Evolutionary conservation across 163 green algal species (phyloP), one percentile per base, ranked within the genome.

Genomic region (Trebouxiophyceae sp.): DNA sequence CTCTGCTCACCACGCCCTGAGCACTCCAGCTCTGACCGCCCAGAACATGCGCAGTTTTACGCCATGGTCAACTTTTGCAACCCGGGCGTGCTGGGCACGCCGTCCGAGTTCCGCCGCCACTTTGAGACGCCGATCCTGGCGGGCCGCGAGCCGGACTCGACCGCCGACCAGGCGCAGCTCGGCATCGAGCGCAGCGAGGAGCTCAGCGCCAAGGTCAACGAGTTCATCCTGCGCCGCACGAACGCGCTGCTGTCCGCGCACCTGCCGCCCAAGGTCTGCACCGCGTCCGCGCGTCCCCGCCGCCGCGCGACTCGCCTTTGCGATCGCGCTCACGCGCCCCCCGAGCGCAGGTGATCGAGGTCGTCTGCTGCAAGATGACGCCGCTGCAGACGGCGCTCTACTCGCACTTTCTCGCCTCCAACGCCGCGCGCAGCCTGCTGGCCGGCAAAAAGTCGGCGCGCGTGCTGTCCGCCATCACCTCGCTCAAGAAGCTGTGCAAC

Each of bases 401-500:
- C 82, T 45, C 67, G 33, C 86, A 95, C 77, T 98, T 98, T 68
- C 77, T 98, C n/a, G 60, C 83, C 44, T 93, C 81, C 66, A 96
- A 95, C 71, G 79, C 87, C 27, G 83, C 91, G 0, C 76, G 75
- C 2, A 68, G 74, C 29, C 80, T 93, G 59, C 77, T 96, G 39
- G 71, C 81, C 45, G 59, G 33, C 59, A 69, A 80, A 12, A 65
- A 67, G 33, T 76, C 79, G 62, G 74, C 80, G 1, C 68, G 78
- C 4, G 91, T 96, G 29, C 87, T 99, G 45, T 81, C 84, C 5
- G 93, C 91, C 71, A 99, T 99, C 83, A 97, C 87, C 26, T 81
- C 78, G 0, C 80, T 99, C 5, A 95, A 96, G 72, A 99, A 99
- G 86, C 88, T 99, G 60, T 96, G 93, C 87, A 98, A 97, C 85